Evolutionary conservation across 2,329 filamentous ascomycete species (phyloP).

Genomic region (Trichoderma atrobrunneum): DNA sequence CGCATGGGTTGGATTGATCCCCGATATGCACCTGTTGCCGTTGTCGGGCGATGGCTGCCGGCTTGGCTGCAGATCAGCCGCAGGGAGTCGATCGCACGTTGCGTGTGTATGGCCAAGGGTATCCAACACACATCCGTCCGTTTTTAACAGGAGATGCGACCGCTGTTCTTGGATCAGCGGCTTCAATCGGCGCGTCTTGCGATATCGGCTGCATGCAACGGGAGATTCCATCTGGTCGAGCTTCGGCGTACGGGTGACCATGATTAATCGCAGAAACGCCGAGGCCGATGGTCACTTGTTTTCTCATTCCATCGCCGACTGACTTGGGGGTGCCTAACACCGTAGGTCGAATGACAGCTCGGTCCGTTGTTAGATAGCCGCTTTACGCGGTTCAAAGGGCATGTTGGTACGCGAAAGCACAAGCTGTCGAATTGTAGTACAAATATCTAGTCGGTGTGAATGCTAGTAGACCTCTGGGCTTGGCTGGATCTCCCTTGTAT

Average conservation of each 20-base stretch:
- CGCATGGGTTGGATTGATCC: not conserved
- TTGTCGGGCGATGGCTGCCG: constrained; percentile 2
- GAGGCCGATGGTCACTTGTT: not conserved
- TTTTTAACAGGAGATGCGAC: not conserved
- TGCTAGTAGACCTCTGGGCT: not conserved
- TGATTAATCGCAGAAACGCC: not conserved
- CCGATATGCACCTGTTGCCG: not conserved
- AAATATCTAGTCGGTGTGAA: not conserved
- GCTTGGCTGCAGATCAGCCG: constrained; percentile 11
- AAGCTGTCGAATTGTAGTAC: not conserved
- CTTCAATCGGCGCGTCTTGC: not conserved
- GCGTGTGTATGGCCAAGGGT: not conserved
- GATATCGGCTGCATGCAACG: constrained; percentile 16
- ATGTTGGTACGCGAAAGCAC: not conserved
- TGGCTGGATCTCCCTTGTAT: not conserved
- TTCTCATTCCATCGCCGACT: not conserved
- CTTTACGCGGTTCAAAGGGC: not conserved
- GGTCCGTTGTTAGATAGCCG: not conserved
- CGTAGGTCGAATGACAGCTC: not conserved
- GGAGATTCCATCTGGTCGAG: not conserved
- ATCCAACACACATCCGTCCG: not conserved
- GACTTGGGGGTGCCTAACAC: not conserved
- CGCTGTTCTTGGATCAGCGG: not conserved
- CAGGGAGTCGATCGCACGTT: not conserved
- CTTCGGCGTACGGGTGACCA: not conserved